Base-by-base conservation (phyloP, 108 stramenopile species). In the Phaeodactylum tricornutum region DNA sequence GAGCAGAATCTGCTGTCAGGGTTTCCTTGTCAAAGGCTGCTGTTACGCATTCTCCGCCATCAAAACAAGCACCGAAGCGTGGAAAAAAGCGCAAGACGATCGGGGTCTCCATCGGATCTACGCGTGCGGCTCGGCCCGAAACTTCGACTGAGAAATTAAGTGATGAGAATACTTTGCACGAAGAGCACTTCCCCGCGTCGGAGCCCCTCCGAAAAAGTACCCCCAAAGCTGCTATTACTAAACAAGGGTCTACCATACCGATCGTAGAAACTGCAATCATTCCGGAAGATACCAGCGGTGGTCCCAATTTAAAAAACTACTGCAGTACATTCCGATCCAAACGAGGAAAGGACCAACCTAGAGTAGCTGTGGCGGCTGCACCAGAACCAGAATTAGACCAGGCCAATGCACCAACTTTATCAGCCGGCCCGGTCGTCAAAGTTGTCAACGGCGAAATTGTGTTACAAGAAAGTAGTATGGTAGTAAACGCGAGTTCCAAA, bases 371-470 rank as follows among this genome's bases (percentile, higher is more conserved):
- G n/a, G n/a, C n/a, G n/a, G n/a, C n/a, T n/a, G n/a, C n/a, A n/a
- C n/a, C n/a, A n/a, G n/a, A n/a, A n/a, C n/a, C n/a, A n/a, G n/a
- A n/a, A n/a, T n/a, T n/a, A n/a, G 33, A 14, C 39, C 9, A 20
- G 14, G 14, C 16, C 39, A 41, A 41, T 41, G 39, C 19, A 34
- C 33, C 8, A 31, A 28, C 17, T 50, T 52, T 19, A 17, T 39
- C 55, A 15, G 11, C 57, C 3, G 78, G 67, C 29, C 79, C 79
- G 1, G 53, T 52, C 5, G 79, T 81, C 3, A 60, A 81, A 46
- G 60, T 81, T 26, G 43, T 81, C 15, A 62, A 81, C 50, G 79
- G 79, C 20, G 72, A 81, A 64, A 81, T 81, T 67, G 74, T 81
- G 2, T 33, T 81, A 23, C 66, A 76, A 41, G 79, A 81, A 66